Base-by-base conservation (phyloP, 2,329 filamentous ascomycete species). In the Fusarium torulosum region DNA sequence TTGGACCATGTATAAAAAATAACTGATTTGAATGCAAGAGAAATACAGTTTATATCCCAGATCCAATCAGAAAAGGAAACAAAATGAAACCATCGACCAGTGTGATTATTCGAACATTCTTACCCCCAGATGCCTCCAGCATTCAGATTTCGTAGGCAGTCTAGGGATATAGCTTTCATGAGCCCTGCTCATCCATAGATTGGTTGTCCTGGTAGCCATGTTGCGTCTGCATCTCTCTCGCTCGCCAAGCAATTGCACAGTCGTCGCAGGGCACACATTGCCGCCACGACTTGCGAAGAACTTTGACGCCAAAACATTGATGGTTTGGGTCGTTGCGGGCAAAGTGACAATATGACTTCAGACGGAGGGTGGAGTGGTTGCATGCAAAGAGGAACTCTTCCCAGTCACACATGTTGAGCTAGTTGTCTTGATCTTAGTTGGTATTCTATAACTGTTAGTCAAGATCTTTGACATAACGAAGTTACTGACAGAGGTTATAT, bases 301-400 rank as follows among this genome's bases (percentile, higher is more conserved):
- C 86, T 79, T 91, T 90, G 55, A 92, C 86, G 13, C 88, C 84
- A 67, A 86, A 86, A 77, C 91, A 94, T 70, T 88, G 83, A 75
- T 94, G 90, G 63, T 85, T 83, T 1, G 87, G 87, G 70, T 93
- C 88, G 74, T 91, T 92, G 59, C 91, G 88, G 7, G 91, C 90
- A 69, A 88, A 89, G 78, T 94, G 91, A 77, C 91, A 94, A 77
- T 92, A 86, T 23, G 87, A 88, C 73, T 89, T 88, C 29, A 91
- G 81, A 20, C 88, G 85, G 25, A 84, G 78, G 17, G 81, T 79
- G 7, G 82, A 83, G 78, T 93, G 90, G 29, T 82, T 82, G 79
- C 91, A 94, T 51, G 76, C 78, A 75, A 90, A 93, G 61, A 86
- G 76, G 69, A 91, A 90, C 66, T 89, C 86, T 75, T 94, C 90